Evolutionary conservation across 106 monocot species (phyloP), one percentile per base, ranked within the genome.

Genomic region (Dendrobium chrysotoxum): DNA sequence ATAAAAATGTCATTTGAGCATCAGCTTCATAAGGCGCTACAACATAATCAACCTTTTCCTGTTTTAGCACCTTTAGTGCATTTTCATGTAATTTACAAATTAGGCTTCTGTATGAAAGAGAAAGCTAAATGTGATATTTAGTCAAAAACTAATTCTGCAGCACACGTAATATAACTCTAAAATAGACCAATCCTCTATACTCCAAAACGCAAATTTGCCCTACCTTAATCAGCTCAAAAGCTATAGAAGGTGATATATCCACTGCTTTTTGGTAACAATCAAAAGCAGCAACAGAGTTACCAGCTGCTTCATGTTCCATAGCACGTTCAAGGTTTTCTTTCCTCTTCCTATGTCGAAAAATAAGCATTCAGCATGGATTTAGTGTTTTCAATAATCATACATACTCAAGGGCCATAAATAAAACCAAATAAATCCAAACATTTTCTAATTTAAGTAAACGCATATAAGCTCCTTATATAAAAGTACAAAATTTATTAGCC

Each of bases 1-100:
- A 89, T 82, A 98, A 87, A 82, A 88, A 98, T 81, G 98, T 83
- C 95, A 98, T 95, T 78, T 98, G 95, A 54, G 98, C 95, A 88
- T 98, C 98, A 78, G 98, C 98, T 83, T 98, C 98, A 85, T 98
- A 98, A 82, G 98, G 98, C 44, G 98, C 98, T 7, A 98, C 95
- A 74, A 98, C 90, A 82, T 89, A 95, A 80, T 98, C 95, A 82
- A 98, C 90, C 35, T 87, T 88, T 77, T 98, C 95, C 81, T 86
- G 47, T 83, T 91, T 92, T 81, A 98, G 81, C 23, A 93, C 95
- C 98, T 98, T 82, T 70, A 75, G 45, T 46, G 28, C 47, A 76
- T 9, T 28, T 41, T 40, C 20, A 74, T 74, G 41, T 26, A n/a
- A 76, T 26, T 21, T 26, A 15, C 5, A 65, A 66, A 66, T 42